These are phyloP conservation scores for Flaveria brownii DNA, from an alignment of 129 eudicot species.

Conservation along the genomic window DNA sequence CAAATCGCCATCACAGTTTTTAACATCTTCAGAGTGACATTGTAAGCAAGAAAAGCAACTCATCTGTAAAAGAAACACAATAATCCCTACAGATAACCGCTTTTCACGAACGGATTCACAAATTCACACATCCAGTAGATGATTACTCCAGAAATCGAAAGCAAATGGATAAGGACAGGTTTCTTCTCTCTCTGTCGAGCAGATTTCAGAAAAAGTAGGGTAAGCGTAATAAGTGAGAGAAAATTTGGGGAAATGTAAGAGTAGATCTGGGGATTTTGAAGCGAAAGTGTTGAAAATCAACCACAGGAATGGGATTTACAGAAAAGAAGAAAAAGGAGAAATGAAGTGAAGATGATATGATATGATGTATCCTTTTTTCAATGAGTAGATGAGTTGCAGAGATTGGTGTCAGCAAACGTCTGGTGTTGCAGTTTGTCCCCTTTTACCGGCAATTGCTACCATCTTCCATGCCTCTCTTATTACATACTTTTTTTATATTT, in stretches of 20 bases:
- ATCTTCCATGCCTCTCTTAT: not conserved
- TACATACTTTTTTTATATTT: not conserved
- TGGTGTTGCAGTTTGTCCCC: constrained; percentile 14
- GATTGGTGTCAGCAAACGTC: constrained; percentile 5
- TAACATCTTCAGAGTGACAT: constrained; percentile 23
- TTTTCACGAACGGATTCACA: not conserved
- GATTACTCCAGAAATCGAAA: not conserved
- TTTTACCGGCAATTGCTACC: constrained; percentile 29
- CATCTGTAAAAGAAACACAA: constrained; percentile 7
- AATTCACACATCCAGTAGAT: not conserved
- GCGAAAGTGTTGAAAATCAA: too few relatives aligned
- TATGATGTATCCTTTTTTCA: too few relatives aligned
- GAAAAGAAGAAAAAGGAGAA: constrained; percentile 5
- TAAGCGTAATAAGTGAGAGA: not conserved
- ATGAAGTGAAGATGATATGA: not conserved
- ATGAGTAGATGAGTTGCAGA: not conserved
- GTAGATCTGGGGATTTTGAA: constrained; percentile 10
- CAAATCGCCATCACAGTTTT: constrained; percentile 25
- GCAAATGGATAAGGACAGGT: constrained; percentile 12
- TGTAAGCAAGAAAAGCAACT: constrained; percentile 38
- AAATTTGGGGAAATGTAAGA: not conserved
- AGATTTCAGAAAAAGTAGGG: not conserved
- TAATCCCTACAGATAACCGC: not conserved
- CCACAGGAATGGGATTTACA: too few relatives aligned
- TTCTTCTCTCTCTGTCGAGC: constrained; percentile 10